Conservation (phyloP, 306 rosid species). For the Glycine tomentella region DNA sequence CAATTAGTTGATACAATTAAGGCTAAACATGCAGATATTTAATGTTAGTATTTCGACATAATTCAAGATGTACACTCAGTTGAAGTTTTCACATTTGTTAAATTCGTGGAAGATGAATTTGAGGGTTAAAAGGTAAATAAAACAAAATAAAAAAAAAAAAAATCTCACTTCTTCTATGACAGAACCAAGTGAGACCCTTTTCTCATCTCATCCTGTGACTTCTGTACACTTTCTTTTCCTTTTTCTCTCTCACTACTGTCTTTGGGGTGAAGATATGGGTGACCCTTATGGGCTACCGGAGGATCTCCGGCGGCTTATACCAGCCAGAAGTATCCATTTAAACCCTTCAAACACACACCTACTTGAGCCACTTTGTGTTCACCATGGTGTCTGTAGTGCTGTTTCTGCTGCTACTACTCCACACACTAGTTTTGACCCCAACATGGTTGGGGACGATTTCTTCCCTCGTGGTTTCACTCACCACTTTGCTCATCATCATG, state of each 20-base stretch:
- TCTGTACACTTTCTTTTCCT: neutral
- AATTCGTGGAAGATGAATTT: neutral
- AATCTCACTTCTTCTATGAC: neutral
- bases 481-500: constrained; percentile 31
- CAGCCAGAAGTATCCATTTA: constrained; percentile 48
- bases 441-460: constrained; percentile 49
- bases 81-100: no score
- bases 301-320: constrained; percentile 68
- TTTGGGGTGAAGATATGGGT: constrained; percentile 12
- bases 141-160: neutral
- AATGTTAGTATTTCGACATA: no score
- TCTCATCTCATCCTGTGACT: constrained; percentile 19
- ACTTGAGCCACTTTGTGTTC: constrained; percentile 42
- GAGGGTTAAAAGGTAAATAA: constrained; percentile 7
- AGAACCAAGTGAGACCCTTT: neutral
- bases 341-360: constrained; percentile 35
- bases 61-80: no score
- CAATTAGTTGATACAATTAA: no score
- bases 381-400: constrained; percentile 15
- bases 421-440: constrained; percentile 46
- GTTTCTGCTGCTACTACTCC: neutral
- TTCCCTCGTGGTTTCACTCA: constrained; percentile 44
- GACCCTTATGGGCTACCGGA: constrained; percentile 62
- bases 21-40: no score
- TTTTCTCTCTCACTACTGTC: neutral